Evolutionary conservation across 2,329 filamentous ascomycete species (phyloP), one percentile per base, ranked within the genome.

Genomic region (Xylariaceae sp.): DNA sequence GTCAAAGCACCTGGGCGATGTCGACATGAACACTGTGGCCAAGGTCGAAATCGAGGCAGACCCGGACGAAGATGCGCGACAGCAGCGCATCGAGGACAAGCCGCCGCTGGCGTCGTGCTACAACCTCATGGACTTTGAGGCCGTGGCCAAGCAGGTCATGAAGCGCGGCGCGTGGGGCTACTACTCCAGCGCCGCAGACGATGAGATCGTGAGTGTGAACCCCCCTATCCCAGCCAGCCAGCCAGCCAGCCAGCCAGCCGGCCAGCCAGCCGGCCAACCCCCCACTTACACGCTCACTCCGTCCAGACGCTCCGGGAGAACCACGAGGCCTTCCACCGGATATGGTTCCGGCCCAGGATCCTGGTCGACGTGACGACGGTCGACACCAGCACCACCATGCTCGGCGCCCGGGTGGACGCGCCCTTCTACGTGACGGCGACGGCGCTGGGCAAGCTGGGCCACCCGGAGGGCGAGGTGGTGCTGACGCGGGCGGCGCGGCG

Each of bases 361-460:
- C 78, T 98, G 36, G 77, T 94, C 33, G 82, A 98, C 53, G 92
- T 98, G 22, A 84, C 89, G 57, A 73, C 84, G 15, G 75, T 98
- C 40, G 86, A 95, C 58, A 78, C 84, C 56, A 78, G 77, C 22
- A 96, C 89, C 16, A 94, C 83, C 2, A 96, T 98, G 90, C 81
- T 98, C 13, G 90, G 89, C 44, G 80, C 81, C 22, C 88, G 84
- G 55, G 77, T 78, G 43, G 76, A 80, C 42, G 83, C 93, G 30
- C 92, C 92, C 15, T 93, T 95, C 65, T 98, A 98, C 64, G 83
- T 98, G 14, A 95, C 92, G 1, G 92, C 92, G 28, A 96, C 92
- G 5, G 92, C 92, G 0, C 75, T 98, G 6, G 92, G 92, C 47
- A 96, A 96, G 63, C 78, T 98, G 4, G 92, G 92, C 38, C 75